Conservation (phyloP, 768 basidiomycete genomes). For the Coprinellus micaceus region DNA sequence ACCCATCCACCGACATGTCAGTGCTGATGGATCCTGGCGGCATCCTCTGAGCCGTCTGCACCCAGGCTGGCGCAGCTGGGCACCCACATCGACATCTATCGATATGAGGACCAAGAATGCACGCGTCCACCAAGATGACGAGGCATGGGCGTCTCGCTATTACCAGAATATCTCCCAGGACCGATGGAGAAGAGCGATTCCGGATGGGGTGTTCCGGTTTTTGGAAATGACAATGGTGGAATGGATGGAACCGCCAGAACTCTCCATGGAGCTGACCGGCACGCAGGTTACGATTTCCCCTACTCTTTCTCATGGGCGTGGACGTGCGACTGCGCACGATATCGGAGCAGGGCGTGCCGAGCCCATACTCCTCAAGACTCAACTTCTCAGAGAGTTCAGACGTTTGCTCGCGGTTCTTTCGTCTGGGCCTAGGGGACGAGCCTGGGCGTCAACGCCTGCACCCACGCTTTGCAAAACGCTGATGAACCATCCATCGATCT, state of each 20-base stretch:
- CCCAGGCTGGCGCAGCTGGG: not conserved
- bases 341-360: not conserved
- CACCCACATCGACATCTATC: not conserved
- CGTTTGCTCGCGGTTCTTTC: not conserved
- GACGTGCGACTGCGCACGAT: not conserved
- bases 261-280: not conserved
- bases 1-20: no score
- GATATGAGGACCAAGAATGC: not conserved
- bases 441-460: not conserved
- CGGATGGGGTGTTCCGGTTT: not conserved
- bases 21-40: not conserved
- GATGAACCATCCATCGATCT: not conserved
- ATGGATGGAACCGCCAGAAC: not conserved
- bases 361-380: not conserved
- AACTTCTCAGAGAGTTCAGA: no score
- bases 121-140: not conserved
- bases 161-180: no score
- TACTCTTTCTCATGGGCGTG: not conserved
- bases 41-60: not conserved
- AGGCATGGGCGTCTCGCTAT: no score
- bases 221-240: not conserved
- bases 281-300: not conserved
- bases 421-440: not conserved
- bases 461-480: not conserved
- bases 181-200: not conserved